A percentile compares a stretch with the other conserved stretches of the same genome.
Evolutionary conservation across 805 yeast genomes (phyloP).

Genomic region (Candida chauliodis): DNA sequence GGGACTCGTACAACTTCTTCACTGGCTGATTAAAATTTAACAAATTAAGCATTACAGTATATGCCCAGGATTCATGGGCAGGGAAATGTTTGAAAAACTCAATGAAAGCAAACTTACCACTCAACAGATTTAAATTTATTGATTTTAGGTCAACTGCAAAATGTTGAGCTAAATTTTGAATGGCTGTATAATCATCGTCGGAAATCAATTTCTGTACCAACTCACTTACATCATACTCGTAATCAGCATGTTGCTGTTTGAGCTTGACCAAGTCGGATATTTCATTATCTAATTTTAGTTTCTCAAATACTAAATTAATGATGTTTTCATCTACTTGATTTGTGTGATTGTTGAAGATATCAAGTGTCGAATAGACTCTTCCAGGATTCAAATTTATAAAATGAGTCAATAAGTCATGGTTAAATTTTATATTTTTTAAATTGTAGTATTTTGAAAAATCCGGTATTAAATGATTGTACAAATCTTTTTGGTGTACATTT

Average conservation of each 20-base stretch:
- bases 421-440: conserved; percentile 16
- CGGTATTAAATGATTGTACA: conserved; percentile 10
- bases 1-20: not conserved
- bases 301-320: not conserved
- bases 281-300: not conserved
- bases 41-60: conserved; percentile 9
- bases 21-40: conserved; percentile 1
- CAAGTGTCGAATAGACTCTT: conserved; percentile 49
- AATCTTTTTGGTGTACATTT: conserved; percentile 12
- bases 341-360: conserved; percentile 25
- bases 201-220: conserved; percentile 3
- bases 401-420: conserved; percentile 13
- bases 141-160: not conserved
- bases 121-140: not conserved
- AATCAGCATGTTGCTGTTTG: not conserved
- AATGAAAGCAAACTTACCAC: conserved; percentile 9
- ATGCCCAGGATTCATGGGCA: conserved; percentile 11
- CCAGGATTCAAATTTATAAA: conserved; percentile 49
- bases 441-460: conserved; percentile 29
- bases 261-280: conserved; percentile 1
- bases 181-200: not conserved
- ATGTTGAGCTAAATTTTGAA: not conserved
- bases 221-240: conserved; percentile 1
- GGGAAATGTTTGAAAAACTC: conserved; percentile 14
- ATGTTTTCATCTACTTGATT: not conserved